Conservation (phyloP, 345 rosid genomes). For the Garcia nutans region DNA sequence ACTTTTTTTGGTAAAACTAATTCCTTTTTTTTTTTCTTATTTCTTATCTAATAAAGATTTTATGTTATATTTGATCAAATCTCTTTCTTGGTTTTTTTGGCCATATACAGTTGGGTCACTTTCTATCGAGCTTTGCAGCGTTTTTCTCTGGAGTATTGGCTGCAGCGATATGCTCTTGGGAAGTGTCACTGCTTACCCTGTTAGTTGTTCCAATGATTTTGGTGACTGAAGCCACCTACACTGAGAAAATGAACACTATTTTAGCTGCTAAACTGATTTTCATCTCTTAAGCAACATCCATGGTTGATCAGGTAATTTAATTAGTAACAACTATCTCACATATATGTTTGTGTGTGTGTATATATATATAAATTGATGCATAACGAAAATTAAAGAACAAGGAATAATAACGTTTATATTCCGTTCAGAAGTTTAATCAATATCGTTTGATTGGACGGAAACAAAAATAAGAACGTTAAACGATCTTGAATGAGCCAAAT, state of each 20-base stretch:
- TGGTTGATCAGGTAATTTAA: conserved; percentile 53
- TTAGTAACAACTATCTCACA: background rate
- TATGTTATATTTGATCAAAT: background rate
- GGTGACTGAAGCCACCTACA: conserved; percentile 56
- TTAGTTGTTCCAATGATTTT: conserved; percentile 55
- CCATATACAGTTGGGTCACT: conserved; percentile 55
- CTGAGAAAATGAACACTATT: conserved; percentile 48
- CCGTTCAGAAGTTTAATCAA: too few species aligned
- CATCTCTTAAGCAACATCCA: conserved; percentile 52
- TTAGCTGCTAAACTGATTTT: conserved; percentile 47
- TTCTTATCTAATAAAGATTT: too few species aligned
- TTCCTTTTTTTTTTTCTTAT: too few species aligned
- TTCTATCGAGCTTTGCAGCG: conserved; percentile 52
- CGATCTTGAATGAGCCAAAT: too few species aligned
- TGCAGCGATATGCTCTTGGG: conserved; percentile 58
- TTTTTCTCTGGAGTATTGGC: conserved; percentile 54
- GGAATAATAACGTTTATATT: too few species aligned
- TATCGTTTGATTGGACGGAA: too few species aligned
- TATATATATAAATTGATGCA: too few species aligned
- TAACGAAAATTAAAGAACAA: too few species aligned
- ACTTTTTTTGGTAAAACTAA: too few species aligned
- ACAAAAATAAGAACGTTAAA: too few species aligned
- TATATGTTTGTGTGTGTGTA: too few species aligned
- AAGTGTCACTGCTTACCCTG: conserved; percentile 50
- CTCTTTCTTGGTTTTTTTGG: background rate